These are phyloP conservation scores for Ambrosia hybrid DNA, from an alignment of 140 eudicot genomes.

Conservation along the genomic window DNA sequence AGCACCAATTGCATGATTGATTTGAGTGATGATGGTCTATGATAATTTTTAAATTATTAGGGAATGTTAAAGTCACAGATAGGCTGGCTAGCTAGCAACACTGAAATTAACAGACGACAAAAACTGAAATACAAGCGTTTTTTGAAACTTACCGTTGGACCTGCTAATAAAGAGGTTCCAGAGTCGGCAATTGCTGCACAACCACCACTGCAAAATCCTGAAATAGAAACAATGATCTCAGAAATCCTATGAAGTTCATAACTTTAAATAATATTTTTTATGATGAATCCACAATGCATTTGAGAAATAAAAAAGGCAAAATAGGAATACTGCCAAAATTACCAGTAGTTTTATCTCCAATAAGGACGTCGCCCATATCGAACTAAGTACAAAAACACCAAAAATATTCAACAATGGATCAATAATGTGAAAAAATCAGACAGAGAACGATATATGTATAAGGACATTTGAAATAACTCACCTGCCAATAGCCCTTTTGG, in stretches of 20 bases:
- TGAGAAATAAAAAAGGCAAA: background rate
- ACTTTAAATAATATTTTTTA: slow-evolving; percentile 14
- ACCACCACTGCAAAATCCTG: slow-evolving; percentile 75
- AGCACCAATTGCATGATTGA: slow-evolving; percentile 83
- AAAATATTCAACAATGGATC: slow-evolving; percentile 17
- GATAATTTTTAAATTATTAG: background rate
- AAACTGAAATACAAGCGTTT: background rate
- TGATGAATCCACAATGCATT: slow-evolving; percentile 5
- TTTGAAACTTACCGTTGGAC: slow-evolving; percentile 73
- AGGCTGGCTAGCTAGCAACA: slow-evolving; percentile 10
- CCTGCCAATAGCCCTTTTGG: slow-evolving; percentile 94
- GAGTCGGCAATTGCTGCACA: slow-evolving; percentile 92
- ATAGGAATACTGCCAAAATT: slow-evolving; percentile 12
- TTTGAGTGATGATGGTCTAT: slow-evolving; percentile 62
- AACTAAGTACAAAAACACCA: slow-evolving; percentile 45
- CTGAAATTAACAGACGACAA: background rate
- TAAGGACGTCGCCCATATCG: slow-evolving; percentile 81
- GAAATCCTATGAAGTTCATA: slow-evolving; percentile 13
- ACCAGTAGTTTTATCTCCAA: slow-evolving; percentile 76
- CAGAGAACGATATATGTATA: background rate
- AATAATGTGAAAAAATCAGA: slow-evolving; percentile 13
- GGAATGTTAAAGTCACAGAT: slow-evolving; percentile 8
- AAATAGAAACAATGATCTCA: slow-evolving; percentile 24
- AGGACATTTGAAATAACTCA: slow-evolving; percentile 15
- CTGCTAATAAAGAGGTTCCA: slow-evolving; percentile 90